Base-by-base conservation (phyloP, 2,329 filamentous ascomycete genomes). In the Pyrenophora tritici-repentis region DNA sequence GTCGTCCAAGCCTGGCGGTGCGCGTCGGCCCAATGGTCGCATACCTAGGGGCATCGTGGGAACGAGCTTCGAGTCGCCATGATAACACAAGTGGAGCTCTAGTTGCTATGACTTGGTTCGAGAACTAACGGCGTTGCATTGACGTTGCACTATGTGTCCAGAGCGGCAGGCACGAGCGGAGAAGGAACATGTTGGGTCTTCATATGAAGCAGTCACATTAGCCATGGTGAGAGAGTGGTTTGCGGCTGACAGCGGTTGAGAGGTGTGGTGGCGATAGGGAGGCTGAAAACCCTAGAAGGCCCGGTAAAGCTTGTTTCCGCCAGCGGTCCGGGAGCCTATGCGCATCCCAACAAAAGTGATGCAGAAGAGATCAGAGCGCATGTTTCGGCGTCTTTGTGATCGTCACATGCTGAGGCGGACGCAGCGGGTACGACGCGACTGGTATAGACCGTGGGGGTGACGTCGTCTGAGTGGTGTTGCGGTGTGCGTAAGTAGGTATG, bases 11-110 rank as follows among this genome's bases (percentile, higher is more conserved):
- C 57, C 59, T 60, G 55, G 41, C 53, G 55, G 51, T 62, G 56
- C 62, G 63, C 54, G 47, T 56, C 49, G 37, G 39, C 50, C 67
- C 68, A 71, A 72, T 70, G 56, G 48, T 62, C 43, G 45, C 33
- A 37, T 36, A 45, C 33, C 36, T 47, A 56, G 51, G 55, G 50
- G 55, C 54, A 61, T 61, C 61, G 62, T 65, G 62, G 56, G 44
- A 59, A 53, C 17, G 47, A 39, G 43, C 43, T 33, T 43, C 45
- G 31, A 51, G 22, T 53, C 20, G 45, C 38, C 24, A 44, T 52
- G 51, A 48, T 55, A 53, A 44, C 42, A 40, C 44, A 32, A 34
- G 58, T 61, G 58, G 59, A 61, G 56, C 52, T 31, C 20, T 31
- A 13, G 18, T 24, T 17, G 20, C 47, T 42, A 42, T 43, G 40